A percentile compares a stretch with the other conserved stretches of the same genome.
Evolutionary conservation across 2,329 filamentous ascomycete genomes (phyloP).

Genomic region (Sporothrix schenckii): DNA sequence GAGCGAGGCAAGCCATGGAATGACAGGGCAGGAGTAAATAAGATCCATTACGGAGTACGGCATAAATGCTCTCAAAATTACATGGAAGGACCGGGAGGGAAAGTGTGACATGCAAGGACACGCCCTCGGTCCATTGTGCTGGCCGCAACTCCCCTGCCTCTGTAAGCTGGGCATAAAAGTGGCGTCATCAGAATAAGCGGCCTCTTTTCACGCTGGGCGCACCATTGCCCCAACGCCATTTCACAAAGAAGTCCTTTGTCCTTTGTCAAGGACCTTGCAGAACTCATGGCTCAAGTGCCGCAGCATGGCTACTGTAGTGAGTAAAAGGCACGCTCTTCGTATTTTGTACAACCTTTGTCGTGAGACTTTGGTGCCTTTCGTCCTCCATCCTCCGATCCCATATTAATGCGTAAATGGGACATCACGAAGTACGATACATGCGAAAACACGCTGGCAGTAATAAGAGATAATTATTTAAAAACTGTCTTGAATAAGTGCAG

Average conservation of each 20-base stretch:
- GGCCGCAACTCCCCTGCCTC: conserved; percentile 6
- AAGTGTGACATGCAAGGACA: conserved; percentile 8
- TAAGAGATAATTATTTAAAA: not conserved
- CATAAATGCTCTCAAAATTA: conserved; percentile 11
- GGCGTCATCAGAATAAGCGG: conserved; percentile 14
- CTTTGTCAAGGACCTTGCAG: not conserved
- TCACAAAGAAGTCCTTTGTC: conserved; percentile 1
- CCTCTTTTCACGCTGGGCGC: not conserved
- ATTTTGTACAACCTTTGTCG: not conserved
- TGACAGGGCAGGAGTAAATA: not conserved
- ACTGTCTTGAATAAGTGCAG: not conserved
- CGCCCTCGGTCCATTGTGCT: conserved; percentile 1
- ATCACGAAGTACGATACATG: not conserved
- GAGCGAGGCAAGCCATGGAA: not conserved
- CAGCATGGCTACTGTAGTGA: too few relatives aligned
- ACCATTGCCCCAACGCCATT: conserved; percentile 1
- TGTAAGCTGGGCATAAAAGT: not conserved
- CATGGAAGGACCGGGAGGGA: not conserved
- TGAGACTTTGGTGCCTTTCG: not conserved
- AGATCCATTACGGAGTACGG: not conserved
- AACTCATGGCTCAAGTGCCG: not conserved
- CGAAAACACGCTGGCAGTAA: not conserved
- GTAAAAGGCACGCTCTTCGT: too few relatives aligned
- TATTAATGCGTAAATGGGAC: not conserved
- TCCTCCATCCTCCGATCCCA: not conserved